Conservation (phyloP, 768 basidiomycete species). For the Boletus insuetus region DNA sequence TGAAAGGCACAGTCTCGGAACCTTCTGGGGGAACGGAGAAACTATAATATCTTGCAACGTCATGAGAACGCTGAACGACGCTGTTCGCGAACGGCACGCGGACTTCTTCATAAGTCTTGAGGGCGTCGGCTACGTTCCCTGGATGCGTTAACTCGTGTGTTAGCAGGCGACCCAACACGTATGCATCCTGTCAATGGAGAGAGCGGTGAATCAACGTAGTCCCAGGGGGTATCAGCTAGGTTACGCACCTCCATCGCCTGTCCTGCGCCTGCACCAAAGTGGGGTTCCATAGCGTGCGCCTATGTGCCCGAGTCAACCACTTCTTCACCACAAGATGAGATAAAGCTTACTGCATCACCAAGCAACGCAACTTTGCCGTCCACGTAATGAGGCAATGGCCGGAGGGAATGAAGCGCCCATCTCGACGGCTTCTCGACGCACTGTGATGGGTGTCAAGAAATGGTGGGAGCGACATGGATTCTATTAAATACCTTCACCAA, state of each 20-base stretch:
- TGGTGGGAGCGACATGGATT: too few relatives aligned
- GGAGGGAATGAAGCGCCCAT: slow-evolving; percentile 47
- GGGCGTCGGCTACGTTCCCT: too few relatives aligned
- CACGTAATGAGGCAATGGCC: slow-evolving; percentile 9
- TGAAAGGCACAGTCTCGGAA: too few relatives aligned
- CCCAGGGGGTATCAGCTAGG: neutral
- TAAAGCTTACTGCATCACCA: slow-evolving; percentile 44
- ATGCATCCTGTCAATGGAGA: slow-evolving; percentile 23
- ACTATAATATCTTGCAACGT: slow-evolving; percentile 20
- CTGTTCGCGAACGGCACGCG: slow-evolving; percentile 31
- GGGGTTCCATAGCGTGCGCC: slow-evolving; percentile 49
- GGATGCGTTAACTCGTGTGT: slow-evolving; percentile 19
- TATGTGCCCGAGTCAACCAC: neutral
- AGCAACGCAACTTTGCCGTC: slow-evolving; percentile 39
- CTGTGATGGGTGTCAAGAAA: slow-evolving; percentile 20
- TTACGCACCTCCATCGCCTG: slow-evolving; percentile 47
- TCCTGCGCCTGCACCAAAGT: slow-evolving; percentile 48
- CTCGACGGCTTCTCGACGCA: slow-evolving; percentile 35
- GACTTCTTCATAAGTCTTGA: slow-evolving; percentile 28
- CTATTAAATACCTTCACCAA: slow-evolving; percentile 15
- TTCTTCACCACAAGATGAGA: neutral
- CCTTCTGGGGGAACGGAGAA: slow-evolving; percentile 8
- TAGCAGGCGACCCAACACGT: slow-evolving; percentile 30
- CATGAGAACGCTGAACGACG: slow-evolving; percentile 18
- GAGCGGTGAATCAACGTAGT: neutral